phyloP scores from a whole-genome alignment of 2,329 filamentous ascomycete species.

The Pseudogymnoascus sp. region DNA sequence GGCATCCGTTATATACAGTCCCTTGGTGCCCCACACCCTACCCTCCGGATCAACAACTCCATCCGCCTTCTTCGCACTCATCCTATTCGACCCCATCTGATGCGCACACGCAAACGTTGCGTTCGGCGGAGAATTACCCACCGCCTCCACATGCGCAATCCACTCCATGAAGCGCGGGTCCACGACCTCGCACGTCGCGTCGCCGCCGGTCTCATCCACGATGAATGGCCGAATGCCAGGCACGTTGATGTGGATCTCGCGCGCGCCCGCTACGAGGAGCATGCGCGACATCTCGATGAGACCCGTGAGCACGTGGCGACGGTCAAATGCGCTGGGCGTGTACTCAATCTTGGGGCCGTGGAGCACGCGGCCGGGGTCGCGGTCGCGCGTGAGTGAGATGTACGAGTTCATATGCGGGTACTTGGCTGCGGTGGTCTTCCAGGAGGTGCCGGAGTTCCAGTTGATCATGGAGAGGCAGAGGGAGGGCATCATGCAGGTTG shows the following conservation, averaged over 20 bases:
- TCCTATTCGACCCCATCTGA: slow-evolving; percentile 73
- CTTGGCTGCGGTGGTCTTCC: slow-evolving; percentile 63
- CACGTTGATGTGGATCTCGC: slow-evolving; percentile 65
- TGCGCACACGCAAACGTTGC: slow-evolving; percentile 62
- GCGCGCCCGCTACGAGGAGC: slow-evolving; percentile 68
- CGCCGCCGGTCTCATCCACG: not conserved
- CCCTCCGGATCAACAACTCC: slow-evolving; percentile 55
- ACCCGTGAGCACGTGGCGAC: slow-evolving; percentile 63
- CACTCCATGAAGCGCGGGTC: slow-evolving; percentile 56
- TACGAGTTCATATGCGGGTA: slow-evolving; percentile 63
- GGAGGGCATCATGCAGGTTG: slow-evolving; percentile 65
- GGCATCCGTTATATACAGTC: slow-evolving; percentile 64
- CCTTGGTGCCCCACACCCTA: slow-evolving; percentile 57
- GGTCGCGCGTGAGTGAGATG: slow-evolving; percentile 69
- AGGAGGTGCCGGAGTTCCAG: slow-evolving; percentile 62
- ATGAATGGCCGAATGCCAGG: slow-evolving; percentile 58
- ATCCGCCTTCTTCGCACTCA: slow-evolving; percentile 45
- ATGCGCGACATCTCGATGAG: slow-evolving; percentile 67
- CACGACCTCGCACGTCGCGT: not conserved
- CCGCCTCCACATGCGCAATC: slow-evolving; percentile 43
- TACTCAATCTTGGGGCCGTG: slow-evolving; percentile 64
- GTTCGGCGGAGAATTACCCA: slow-evolving; percentile 45
- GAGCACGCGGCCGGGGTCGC: slow-evolving; percentile 67
- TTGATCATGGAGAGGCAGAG: slow-evolving; percentile 54
- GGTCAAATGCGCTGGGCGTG: slow-evolving; percentile 62